Conservation (phyloP, 2,329 filamentous ascomycete genomes). For the Monosporascus sp. region DNA sequence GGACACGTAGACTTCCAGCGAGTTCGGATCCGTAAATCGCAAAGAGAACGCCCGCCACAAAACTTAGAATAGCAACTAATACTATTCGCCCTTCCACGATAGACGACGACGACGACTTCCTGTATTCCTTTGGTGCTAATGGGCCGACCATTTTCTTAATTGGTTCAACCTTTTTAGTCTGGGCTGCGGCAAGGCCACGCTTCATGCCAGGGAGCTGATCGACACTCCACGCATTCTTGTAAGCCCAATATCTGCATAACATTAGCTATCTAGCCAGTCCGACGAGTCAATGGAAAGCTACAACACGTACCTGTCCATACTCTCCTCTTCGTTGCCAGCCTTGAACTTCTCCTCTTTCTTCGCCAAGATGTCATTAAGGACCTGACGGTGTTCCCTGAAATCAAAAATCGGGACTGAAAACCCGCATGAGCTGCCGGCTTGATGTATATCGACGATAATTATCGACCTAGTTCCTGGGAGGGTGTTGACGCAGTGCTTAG, state of each 20-base stretch:
- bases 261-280: neutral
- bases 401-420: constrained; percentile 34
- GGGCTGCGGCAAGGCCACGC: constrained; percentile 23
- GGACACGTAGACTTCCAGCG: neutral
- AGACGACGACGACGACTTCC: neutral
- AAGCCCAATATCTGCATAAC: constrained; percentile 28
- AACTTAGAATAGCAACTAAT: neutral
- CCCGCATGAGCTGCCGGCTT: constrained; percentile 34
- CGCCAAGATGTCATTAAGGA: constrained; percentile 27
- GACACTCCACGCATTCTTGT: constrained; percentile 34
- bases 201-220: constrained; percentile 33
- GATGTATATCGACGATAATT: constrained; percentile 33
- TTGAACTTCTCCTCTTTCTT: constrained; percentile 26
- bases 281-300: neutral
- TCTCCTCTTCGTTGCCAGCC: constrained; percentile 29
- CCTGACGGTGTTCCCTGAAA: constrained; percentile 31
- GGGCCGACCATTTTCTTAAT: constrained; percentile 35
- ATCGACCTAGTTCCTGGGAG: constrained; percentile 29
- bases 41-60: neutral
- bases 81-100: neutral
- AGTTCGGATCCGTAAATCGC: neutral
- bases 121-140: constrained; percentile 16
- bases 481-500: constrained; percentile 20
- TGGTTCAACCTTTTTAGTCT: constrained; percentile 27
- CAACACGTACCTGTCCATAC: constrained; percentile 23